Conservation (phyloP, 129 eudicot genomes). For the Escallonia herrerae region DNA sequence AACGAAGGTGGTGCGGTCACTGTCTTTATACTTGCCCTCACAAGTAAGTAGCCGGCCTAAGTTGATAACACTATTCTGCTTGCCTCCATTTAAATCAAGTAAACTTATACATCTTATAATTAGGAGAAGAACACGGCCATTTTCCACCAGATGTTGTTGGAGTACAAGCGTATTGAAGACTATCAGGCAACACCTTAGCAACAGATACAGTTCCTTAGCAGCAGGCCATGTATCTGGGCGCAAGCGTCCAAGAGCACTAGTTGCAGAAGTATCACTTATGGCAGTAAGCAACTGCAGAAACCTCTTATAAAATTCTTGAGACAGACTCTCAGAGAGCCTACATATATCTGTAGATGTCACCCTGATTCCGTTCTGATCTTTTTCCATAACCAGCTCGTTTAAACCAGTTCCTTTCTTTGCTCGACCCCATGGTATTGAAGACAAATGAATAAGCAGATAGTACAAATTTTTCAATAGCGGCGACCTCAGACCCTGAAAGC, state of each 20-base stretch:
- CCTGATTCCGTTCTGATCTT: constrained; percentile 31
- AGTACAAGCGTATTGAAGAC: constrained; percentile 30
- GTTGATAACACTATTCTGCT: constrained; percentile 8
- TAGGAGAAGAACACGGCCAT: constrained; percentile 36
- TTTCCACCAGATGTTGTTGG: constrained; percentile 29
- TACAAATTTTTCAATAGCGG: constrained; percentile 45
- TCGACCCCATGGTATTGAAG: constrained; percentile 23
- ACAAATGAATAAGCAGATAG: constrained; percentile 35
- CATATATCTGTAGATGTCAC: constrained; percentile 30
- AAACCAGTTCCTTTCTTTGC: constrained; percentile 23
- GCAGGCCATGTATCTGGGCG: constrained; percentile 10
- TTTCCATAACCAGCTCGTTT: constrained; percentile 19
- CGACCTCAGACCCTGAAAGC: constrained; percentile 45
- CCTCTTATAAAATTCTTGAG: constrained; percentile 34
- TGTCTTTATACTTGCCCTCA: constrained; percentile 20
- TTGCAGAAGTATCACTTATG: constrained; percentile 20
- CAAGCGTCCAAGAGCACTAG: constrained; percentile 19
- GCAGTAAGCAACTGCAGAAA: constrained; percentile 34
- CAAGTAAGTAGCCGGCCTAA: constrained; percentile 28
- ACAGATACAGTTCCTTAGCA: constrained; percentile 37
- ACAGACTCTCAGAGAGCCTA: constrained; percentile 47
- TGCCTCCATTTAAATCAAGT: constrained; percentile 16
- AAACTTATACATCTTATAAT: constrained; percentile 36
- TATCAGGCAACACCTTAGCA: constrained; percentile 60
- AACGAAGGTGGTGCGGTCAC: constrained; percentile 24